phyloP scores from a whole-genome alignment of 139 green algal species.

The Coelastrella sp. region DNA sequence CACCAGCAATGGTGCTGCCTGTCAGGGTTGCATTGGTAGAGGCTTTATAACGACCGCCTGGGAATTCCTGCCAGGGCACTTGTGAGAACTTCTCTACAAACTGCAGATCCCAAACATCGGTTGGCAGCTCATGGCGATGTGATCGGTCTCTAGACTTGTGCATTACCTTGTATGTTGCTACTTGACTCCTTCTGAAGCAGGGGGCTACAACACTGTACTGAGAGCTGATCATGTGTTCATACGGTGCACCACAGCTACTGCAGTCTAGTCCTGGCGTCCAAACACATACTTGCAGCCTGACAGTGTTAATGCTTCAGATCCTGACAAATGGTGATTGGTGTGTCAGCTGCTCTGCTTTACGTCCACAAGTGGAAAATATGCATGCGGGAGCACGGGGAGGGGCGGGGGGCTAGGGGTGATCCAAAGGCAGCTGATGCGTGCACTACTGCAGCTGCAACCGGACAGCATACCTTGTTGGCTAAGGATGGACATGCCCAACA shows the following conservation, averaged over 20 bases:
- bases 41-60: slow-evolving; percentile 32
- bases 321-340: no score
- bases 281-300: no score
- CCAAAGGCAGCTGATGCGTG: no score
- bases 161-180: not conserved
- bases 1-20: slow-evolving; percentile 34
- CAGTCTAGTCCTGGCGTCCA: no score
- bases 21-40: slow-evolving; percentile 33
- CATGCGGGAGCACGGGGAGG: no score
- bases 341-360: no score
- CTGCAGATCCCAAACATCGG: not conserved
- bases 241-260: no score
- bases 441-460: no score
- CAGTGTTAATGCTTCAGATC: no score
- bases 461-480: not conserved
- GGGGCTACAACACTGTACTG: not conserved
- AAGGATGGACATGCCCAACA: not conserved
- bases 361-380: no score
- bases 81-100: slow-evolving; percentile 29
- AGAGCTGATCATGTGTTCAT: no score
- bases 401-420: no score
- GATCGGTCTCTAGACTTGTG: not conserved
- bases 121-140: not conserved
- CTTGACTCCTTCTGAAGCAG: not conserved
- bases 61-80: slow-evolving; percentile 32